Conservation (phyloP, 2,329 filamentous ascomycete genomes). For the Neofusicoccum umdonicola region DNA sequence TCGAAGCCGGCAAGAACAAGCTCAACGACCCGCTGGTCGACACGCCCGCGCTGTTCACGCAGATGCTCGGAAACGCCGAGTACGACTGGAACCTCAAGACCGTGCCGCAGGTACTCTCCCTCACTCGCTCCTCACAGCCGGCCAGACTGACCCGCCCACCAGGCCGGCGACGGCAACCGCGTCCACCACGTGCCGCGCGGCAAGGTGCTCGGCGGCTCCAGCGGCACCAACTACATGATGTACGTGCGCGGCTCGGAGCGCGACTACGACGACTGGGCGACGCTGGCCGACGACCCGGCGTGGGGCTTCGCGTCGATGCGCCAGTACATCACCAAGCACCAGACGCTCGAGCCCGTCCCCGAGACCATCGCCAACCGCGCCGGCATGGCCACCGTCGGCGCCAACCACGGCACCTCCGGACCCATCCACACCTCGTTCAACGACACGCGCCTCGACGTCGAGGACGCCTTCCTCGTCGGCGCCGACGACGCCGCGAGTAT, state of each 20-base stretch:
- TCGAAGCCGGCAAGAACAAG: constrained; percentile 24
- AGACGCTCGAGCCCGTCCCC: constrained; percentile 34
- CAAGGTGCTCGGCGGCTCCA: constrained; percentile 37
- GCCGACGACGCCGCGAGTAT: constrained; percentile 28
- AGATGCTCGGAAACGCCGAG: constrained; percentile 24
- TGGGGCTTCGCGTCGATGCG: constrained; percentile 50
- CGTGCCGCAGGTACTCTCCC: constrained; percentile 24
- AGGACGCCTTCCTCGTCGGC: constrained; percentile 26
- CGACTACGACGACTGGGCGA: constrained; percentile 22
- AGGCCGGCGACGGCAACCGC: background rate
- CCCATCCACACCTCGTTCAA: constrained; percentile 38
- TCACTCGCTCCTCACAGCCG: too few species aligned
- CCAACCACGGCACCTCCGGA: constrained; percentile 35
- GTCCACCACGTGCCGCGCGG: constrained; percentile 22
- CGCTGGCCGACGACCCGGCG: constrained; percentile 18
- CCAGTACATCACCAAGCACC: constrained; percentile 44
- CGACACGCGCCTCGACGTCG: constrained; percentile 23
- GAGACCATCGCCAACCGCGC: constrained; percentile 26
- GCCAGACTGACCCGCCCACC: background rate
- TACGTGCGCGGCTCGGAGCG: constrained; percentile 31
- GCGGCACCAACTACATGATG: constrained; percentile 29
- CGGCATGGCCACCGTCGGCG: constrained; percentile 31
- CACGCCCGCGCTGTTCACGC: constrained; percentile 9
- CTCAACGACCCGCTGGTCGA: constrained; percentile 30
- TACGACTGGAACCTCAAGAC: constrained; percentile 38